Percentiles rank a stretch among this genome's conserved stretches.
These are phyloP conservation scores for Fusarium fracticaudum DNA, from an alignment of 2,329 filamentous ascomycete genomes.

Conservation along the genomic window DNA sequence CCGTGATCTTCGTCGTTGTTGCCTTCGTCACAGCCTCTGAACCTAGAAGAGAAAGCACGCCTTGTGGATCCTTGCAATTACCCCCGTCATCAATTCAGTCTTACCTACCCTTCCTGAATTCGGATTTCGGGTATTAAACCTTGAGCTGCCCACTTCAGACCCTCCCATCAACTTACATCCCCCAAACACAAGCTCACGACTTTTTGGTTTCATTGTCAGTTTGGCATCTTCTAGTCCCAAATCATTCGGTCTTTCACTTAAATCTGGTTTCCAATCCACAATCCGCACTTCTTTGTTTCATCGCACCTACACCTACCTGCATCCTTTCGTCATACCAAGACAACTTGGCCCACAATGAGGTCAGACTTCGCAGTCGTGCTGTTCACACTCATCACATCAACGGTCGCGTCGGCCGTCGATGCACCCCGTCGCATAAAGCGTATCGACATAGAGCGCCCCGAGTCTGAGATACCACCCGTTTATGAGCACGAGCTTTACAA, in stretches of 20 bases:
- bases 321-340: not conserved
- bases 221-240: not conserved
- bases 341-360: slow-evolving; percentile 44
- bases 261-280: not conserved
- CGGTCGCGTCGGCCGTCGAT: slow-evolving; percentile 40
- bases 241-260: not conserved
- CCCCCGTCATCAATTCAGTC: slow-evolving; percentile 23
- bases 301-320: not conserved
- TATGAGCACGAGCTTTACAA: slow-evolving; percentile 63
- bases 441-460: slow-evolving; percentile 8
- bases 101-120: not conserved
- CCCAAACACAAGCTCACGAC: not conserved
- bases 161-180: not conserved
- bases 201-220: not conserved
- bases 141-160: slow-evolving; percentile 23
- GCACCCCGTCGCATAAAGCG: slow-evolving; percentile 37
- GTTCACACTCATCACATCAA: slow-evolving; percentile 43
- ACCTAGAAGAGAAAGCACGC: not conserved
- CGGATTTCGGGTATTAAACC: slow-evolving; percentile 25
- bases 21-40: not conserved
- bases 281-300: not conserved
- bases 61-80: slow-evolving; percentile 14
- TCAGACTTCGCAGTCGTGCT: slow-evolving; percentile 43
- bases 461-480: slow-evolving; percentile 29
- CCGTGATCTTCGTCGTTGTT: not conserved